Percentiles rank a stretch among this genome's conserved stretches.
These are phyloP conservation scores for Pyropia yezoensis DNA, from an alignment of 23 red algal genomes.

Conservation along the genomic window DNA sequence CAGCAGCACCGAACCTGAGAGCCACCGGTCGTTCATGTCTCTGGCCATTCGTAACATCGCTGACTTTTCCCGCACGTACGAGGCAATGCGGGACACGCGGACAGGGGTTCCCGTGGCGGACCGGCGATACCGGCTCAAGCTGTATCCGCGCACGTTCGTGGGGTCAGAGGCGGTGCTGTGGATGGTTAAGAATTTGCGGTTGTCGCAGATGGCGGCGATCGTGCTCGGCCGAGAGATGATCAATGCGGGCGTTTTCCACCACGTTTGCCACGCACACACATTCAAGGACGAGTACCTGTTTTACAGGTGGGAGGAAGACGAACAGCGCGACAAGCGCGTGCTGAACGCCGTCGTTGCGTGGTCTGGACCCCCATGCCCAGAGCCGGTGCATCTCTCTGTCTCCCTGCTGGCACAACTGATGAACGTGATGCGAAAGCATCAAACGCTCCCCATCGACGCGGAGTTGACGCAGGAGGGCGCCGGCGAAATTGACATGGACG, in stretches of 20 bases:
- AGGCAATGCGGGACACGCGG: constrained; percentile 15
- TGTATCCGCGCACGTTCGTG: constrained; percentile 23
- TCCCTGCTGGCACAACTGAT: constrained; percentile 6
- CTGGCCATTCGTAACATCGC: constrained; percentile 5
- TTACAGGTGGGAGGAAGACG: constrained; percentile 45
- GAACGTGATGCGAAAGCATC: constrained; percentile 25
- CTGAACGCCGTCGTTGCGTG: constrained; percentile 18
- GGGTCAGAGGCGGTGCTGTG: constrained; percentile 30
- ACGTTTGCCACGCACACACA: constrained; percentile 51
- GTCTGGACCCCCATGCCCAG: background rate
- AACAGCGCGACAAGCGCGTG: constrained; percentile 8
- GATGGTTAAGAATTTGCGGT: constrained; percentile 4
- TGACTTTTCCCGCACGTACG: constrained; percentile 18
- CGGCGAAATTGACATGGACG: constrained; percentile 13
- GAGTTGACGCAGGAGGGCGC: constrained; percentile 8
- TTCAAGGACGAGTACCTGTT: constrained; percentile 71
- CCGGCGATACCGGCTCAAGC: constrained; percentile 16
- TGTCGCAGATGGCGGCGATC: constrained; percentile 15
- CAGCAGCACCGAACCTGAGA: no score
- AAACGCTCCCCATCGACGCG: background rate
- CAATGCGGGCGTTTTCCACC: constrained; percentile 47
- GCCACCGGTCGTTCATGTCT: no score
- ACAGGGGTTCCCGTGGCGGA: constrained; percentile 23
- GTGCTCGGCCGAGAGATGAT: constrained; percentile 17
- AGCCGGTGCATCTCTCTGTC: constrained; percentile 2